A percentile compares a stretch with the other conserved stretches of the same genome.
These are phyloP conservation scores for Trichoderma asperellum DNA, from an alignment of 2,329 filamentous ascomycete genomes.

Conservation along the genomic window DNA sequence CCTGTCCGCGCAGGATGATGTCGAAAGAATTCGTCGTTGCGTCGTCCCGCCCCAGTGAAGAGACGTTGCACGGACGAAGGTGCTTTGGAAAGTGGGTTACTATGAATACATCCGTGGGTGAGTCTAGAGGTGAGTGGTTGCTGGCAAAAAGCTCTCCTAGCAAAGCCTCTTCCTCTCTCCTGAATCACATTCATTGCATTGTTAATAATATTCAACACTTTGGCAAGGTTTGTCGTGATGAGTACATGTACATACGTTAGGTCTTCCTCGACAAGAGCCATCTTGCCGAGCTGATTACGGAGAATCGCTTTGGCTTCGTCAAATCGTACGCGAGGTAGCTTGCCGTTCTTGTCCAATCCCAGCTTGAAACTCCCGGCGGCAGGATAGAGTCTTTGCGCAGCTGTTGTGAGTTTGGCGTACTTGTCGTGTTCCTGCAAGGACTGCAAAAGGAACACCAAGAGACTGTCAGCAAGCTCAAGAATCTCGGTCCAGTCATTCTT, in stretches of 20 bases:
- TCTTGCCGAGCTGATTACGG: not conserved
- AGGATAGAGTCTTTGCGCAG: constrained; percentile 11
- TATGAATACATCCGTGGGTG: constrained; percentile 5
- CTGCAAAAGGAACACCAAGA: constrained; percentile 8
- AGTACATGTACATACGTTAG: constrained; percentile 15
- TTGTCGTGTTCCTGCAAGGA: constrained; percentile 6
- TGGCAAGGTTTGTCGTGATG: not conserved
- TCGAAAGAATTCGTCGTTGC: constrained; percentile 5
- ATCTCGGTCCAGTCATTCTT: constrained; percentile 7
- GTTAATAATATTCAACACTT: not conserved
- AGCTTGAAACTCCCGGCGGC: constrained; percentile 1
- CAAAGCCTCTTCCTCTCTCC: constrained; percentile 6
- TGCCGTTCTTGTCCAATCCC: constrained; percentile 1
- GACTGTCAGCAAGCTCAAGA: constrained; percentile 5
- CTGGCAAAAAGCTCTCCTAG: not conserved
- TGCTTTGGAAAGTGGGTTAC: constrained; percentile 5
- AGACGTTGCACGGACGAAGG: constrained; percentile 15
- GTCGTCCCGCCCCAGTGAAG: not conserved
- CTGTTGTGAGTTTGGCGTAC: not conserved
- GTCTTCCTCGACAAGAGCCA: not conserved
- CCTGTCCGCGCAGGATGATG: constrained; percentile 6
- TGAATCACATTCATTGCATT: not conserved
- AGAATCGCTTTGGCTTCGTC: constrained; percentile 10
- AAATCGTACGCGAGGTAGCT: constrained; percentile 1
- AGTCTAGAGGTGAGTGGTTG: not conserved